Conservation (phyloP, 2,329 filamentous ascomycete genomes). For the Diaporthe sp. region DNA sequence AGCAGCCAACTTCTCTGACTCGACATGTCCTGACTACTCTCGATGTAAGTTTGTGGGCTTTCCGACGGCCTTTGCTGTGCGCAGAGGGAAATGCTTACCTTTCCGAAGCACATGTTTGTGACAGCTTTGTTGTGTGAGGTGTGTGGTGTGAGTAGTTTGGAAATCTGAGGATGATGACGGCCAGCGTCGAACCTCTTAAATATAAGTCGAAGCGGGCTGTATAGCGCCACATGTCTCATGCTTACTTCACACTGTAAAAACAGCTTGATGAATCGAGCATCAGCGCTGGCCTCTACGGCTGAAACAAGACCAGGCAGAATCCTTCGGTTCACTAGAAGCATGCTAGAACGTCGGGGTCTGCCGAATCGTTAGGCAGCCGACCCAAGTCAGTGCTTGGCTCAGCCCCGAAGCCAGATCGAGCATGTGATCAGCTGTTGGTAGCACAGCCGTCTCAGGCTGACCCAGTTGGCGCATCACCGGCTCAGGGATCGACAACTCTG, state of each 20-base stretch:
- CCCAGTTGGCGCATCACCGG: too few relatives aligned
- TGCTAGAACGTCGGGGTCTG: not conserved
- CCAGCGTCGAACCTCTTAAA: not conserved
- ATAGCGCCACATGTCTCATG: not conserved
- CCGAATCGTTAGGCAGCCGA: not conserved
- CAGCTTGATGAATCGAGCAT: not conserved
- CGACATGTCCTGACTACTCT: constrained; percentile 5
- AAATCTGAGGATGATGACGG: too few relatives aligned
- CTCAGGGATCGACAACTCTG: not conserved
- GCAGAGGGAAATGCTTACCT: not conserved
- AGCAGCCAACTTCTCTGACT: constrained; percentile 11
- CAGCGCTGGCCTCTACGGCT: not conserved
- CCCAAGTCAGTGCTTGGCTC: not conserved
- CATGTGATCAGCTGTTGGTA: not conserved
- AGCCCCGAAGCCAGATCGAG: not conserved
- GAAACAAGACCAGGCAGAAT: not conserved
- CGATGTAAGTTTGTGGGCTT: not conserved
- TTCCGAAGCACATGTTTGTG: constrained; percentile 31
- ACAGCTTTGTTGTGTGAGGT: not conserved
- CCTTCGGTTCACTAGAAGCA: not conserved
- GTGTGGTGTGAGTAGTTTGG: too few relatives aligned
- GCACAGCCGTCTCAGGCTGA: constrained; percentile 26
- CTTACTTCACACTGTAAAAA: not conserved
- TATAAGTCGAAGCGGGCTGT: not conserved
- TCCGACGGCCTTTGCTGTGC: too few relatives aligned